Evolutionary conservation across 768 basidiomycete genomes (phyloP), one percentile per base, ranked within the genome.

Genomic region (Pholiota conissans): DNA sequence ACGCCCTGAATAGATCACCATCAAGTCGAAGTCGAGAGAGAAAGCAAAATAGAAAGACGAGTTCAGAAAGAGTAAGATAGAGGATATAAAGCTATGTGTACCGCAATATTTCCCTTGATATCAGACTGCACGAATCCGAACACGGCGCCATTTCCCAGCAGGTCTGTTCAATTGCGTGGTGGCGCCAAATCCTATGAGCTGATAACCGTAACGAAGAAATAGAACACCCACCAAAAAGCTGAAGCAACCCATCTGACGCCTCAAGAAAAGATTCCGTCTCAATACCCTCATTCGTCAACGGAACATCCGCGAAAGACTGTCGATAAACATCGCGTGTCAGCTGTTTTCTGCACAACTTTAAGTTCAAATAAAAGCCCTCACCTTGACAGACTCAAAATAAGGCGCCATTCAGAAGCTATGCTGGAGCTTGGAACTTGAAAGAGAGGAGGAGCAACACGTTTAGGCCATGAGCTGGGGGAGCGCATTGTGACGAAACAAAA

Each of bases 301-400:
- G 82, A 37, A 98, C 91, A 60, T 96, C 91, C 65, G 82, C 84
- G 72, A 91, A 98, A 9, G 92, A 94, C 95, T 97, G n/a, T n/a
- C n/a, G n/a, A n/a, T n/a, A n/a, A n/a, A n/a, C n/a, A n/a, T n/a
- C n/a, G n/a, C n/a, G n/a, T n/a, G n/a, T n/a, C n/a, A n/a, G n/a
- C n/a, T n/a, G n/a, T n/a, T n/a, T n/a, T n/a, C n/a, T n/a, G n/a
- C n/a, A n/a, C n/a, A n/a, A n/a, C n/a, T n/a, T n/a, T n/a, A n/a
- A n/a, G n/a, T n/a, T n/a, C n/a, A n/a, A n/a, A n/a, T n/a, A n/a
- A n/a, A n/a, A 8, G n/a, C 13, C n/a, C 74, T 58, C 66, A 87
- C 87, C 75, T 83, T 87, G 55, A 86, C 84, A 9, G 83, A 83
- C 73, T 89, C 85, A 60, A 88, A 89, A 65, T 88, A 82, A 8